phyloP scores from a whole-genome alignment of 306 rosid genomes.

The Prunus mira region DNA sequence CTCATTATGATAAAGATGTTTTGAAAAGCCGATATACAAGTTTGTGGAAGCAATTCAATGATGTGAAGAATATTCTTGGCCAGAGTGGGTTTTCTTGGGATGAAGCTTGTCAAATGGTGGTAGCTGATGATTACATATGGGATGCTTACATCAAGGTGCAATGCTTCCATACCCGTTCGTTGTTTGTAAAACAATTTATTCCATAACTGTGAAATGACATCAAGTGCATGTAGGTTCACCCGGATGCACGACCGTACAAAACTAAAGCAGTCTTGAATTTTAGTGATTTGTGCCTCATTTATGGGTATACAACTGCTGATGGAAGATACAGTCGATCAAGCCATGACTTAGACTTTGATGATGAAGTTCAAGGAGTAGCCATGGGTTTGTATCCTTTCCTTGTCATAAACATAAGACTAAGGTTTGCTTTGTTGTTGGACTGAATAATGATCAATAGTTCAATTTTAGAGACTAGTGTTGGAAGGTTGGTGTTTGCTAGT shows the following conservation, averaged over 20 bases:
- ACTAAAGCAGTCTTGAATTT: constrained; percentile 59
- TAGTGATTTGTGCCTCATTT: constrained; percentile 61
- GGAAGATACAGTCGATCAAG: constrained; percentile 87
- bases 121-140: constrained; percentile 65
- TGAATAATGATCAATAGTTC: background rate
- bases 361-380: constrained; percentile 44
- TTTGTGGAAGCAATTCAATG: constrained; percentile 81
- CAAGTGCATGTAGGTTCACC: constrained; percentile 42
- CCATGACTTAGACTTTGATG: constrained; percentile 60
- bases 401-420: background rate
- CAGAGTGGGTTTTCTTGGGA: constrained; percentile 80
- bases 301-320: constrained; percentile 62
- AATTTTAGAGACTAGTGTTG: background rate
- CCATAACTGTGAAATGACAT: constrained; percentile 1
- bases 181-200: background rate
- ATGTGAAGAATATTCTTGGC: constrained; percentile 55
- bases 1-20: constrained; percentile 70
- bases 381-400: constrained; percentile 33
- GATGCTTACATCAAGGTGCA: constrained; percentile 56
- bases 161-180: background rate
- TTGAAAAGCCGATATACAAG: constrained; percentile 64
- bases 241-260: constrained; percentile 59
- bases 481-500: background rate
- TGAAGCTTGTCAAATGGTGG: constrained; percentile 60
- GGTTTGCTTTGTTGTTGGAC: constrained; percentile 4